Evolutionary conservation across 306 rosid species (phyloP).

Genomic region (Potentilla sterilis): DNA sequence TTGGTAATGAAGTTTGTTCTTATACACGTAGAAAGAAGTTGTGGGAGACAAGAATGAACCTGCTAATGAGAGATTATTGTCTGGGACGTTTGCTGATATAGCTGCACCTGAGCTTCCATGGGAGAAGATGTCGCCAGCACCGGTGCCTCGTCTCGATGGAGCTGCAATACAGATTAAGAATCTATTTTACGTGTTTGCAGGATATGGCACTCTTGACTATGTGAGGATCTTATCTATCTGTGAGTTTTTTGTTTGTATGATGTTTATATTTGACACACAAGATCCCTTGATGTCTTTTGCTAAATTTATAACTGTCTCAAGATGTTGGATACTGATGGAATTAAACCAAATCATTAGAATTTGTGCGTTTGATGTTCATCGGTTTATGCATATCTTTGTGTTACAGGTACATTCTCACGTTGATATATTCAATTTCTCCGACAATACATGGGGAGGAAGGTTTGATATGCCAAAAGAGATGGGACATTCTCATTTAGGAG

Average conservation of each 20-base stretch:
- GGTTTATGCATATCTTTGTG: conserved; percentile 8
- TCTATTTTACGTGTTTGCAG: conserved; percentile 68
- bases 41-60: conserved; percentile 11
- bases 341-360: background rate
- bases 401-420: conserved; percentile 85
- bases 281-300: background rate
- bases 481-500: conserved; percentile 91
- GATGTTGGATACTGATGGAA: background rate
- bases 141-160: conserved; percentile 90
- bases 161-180: conserved; percentile 63
- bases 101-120: conserved; percentile 72
- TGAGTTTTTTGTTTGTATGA: background rate
- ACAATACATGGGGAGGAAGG: conserved; percentile 55
- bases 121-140: conserved; percentile 82
- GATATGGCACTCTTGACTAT: conserved; percentile 64
- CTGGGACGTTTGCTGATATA: conserved; percentile 73
- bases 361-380: conserved; percentile 4
- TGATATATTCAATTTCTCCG: conserved; percentile 62
- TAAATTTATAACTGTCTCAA: background rate
- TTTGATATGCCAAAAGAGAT: conserved; percentile 75
- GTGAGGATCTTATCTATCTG: conserved; percentile 40
- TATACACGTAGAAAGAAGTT: conserved; percentile 31
- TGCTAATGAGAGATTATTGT: conserved; percentile 37
- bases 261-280: background rate
- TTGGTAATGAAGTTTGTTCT: conserved; percentile 8